A percentile compares a stretch with the other conserved stretches of the same genome.
Conservation (phyloP, 2,329 filamentous ascomycete species). For the Neopestalotiopsis sp. region DNA sequence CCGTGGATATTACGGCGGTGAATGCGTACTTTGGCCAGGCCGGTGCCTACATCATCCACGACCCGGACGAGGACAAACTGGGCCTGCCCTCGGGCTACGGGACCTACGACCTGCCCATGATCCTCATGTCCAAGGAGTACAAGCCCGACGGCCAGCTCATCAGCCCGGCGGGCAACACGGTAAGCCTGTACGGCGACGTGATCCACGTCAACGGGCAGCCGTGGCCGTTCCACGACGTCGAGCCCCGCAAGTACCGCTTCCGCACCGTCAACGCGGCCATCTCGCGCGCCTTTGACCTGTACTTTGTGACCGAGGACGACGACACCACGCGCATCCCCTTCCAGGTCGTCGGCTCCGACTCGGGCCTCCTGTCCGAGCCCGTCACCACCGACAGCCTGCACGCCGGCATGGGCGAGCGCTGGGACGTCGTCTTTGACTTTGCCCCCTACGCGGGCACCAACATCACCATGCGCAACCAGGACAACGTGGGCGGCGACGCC, state of each 20-base stretch:
- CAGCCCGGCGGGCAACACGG: constrained; percentile 48
- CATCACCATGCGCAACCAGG: constrained; percentile 42
- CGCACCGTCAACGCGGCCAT: constrained; percentile 58
- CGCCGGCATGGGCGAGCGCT: constrained; percentile 62
- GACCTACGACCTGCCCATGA: constrained; percentile 58
- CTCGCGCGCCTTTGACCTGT: constrained; percentile 53
- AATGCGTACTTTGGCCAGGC: constrained; percentile 64
- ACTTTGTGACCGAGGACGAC: constrained; percentile 44
- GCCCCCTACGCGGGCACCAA: constrained; percentile 52
- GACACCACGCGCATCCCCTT: constrained; percentile 46
- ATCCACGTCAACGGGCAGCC: constrained; percentile 65
- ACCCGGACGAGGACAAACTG: constrained; percentile 53
- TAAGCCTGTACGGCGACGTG: constrained; percentile 60
- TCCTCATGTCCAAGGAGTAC: constrained; percentile 57
- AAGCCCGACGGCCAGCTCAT: constrained; percentile 54
- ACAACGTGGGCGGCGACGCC: constrained; percentile 47
- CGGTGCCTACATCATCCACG: constrained; percentile 60
- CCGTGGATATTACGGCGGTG: constrained; percentile 50
- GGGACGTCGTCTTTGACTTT: constrained; percentile 65
- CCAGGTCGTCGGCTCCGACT: constrained; percentile 59
- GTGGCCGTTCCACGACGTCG: constrained; percentile 64
- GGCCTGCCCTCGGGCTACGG: constrained; percentile 55
- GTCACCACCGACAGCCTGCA: constrained; percentile 47
- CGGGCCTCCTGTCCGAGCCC: constrained; percentile 54
- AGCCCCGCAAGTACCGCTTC: constrained; percentile 66